Conservation (phyloP, 371 early-diverging fungal genomes). For the Smittium mucronatum region DNA sequence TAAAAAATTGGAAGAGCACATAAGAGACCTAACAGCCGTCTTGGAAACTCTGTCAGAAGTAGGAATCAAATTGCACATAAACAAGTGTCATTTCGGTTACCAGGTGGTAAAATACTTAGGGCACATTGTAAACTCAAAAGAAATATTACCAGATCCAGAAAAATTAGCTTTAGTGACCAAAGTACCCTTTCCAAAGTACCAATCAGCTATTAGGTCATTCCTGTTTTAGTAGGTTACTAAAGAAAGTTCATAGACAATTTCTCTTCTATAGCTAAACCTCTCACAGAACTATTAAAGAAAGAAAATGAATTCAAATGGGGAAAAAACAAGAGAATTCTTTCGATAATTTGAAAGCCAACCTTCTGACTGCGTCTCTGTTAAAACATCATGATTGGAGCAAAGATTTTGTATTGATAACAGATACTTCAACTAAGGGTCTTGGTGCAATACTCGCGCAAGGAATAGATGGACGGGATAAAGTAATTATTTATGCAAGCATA, state of each 20-base stretch:
- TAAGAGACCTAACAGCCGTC: neutral
- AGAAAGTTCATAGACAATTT: constrained; percentile 35
- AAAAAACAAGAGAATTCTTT: constrained; percentile 25
- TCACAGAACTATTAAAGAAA: constrained; percentile 30
- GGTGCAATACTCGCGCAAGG: constrained; percentile 6
- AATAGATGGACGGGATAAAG: constrained; percentile 4
- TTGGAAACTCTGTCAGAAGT: constrained; percentile 20
- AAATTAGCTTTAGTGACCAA: constrained; percentile 29
- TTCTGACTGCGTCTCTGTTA: neutral
- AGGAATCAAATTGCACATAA: constrained; percentile 19
- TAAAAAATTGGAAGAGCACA: constrained; percentile 3
- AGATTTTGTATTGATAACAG: neutral
- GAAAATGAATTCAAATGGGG: constrained; percentile 31
- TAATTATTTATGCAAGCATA: neutral
- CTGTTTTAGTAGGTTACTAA: constrained; percentile 43
- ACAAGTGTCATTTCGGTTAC: constrained; percentile 40
- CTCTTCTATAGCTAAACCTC: constrained; percentile 28
- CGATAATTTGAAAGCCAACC: constrained; percentile 2
- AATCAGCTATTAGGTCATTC: constrained; percentile 34
- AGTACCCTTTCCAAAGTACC: constrained; percentile 24
- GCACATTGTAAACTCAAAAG: constrained; percentile 18
- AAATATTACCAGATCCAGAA: constrained; percentile 24
- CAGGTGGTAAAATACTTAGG: constrained; percentile 35
- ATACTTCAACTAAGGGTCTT: constrained; percentile 3
- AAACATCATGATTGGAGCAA: neutral